Base-by-base conservation (phyloP, 352 stramenopile genomes). In the Thraustochytrium striatum region DNA sequence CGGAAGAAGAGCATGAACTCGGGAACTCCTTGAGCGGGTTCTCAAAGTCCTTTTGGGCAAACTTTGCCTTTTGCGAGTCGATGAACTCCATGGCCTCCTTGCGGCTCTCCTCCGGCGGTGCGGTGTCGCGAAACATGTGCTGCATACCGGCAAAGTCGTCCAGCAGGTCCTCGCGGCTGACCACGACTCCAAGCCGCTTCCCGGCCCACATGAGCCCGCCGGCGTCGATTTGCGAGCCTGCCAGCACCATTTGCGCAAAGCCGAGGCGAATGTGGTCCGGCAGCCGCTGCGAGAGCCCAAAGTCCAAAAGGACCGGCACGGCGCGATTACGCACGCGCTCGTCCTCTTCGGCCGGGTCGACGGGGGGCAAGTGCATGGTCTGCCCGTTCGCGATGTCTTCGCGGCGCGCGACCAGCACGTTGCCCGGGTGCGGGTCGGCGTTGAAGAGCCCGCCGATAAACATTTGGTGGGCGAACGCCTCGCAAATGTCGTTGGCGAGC, bases 401-500 rank as follows among this genome's bases (percentile, higher is more conserved):
- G 13, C 78, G 52, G 33, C 92, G 85, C 3, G 93, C 32, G 32
- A 86, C 61, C 3, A 87, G 62, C 55, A 87, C 73, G 61, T 91
- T 90, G 16, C 85, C 88, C 16, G 90, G 88, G 73, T 94, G 90
- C 16, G 86, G 86, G 81, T 94, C 90, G 2, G 86, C 89, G 82
- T 91, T 91, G 72, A 92, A 92, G 62, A 85, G 85, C 8, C 90
- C 90, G 81, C 91, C 86, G 3, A 93, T 86, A 44, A 92, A 83
- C 43, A 92, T 84, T 61, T 87, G 78, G 33, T 87, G 82, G 50
- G 81, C 83, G 47, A 87, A 87, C 16, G 81, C 73, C 65, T 84
- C 87, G 75, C 94, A 95, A 72, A 97, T 92, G 81, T 95, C 89
- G 78, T 94, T 88, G 7, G 88, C 89, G 62, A 94, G 88, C 11